phyloP scores from a whole-genome alignment of 2,329 filamentous ascomycete genomes.

The Claviceps pusilla region DNA sequence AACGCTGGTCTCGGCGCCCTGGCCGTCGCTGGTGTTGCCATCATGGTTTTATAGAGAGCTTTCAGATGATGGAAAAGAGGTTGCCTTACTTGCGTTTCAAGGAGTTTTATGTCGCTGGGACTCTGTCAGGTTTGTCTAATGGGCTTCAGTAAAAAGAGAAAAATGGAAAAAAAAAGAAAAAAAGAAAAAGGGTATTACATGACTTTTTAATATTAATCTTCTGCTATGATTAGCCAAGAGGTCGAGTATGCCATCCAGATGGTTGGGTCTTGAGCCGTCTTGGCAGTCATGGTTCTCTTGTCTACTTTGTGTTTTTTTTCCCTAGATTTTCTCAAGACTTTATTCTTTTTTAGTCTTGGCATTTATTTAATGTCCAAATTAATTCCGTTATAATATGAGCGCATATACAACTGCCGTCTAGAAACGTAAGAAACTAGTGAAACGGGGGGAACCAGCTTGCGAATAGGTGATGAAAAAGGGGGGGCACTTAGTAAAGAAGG shows the following conservation, averaged over 20 bases:
- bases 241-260: background rate
- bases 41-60: conserved; percentile 19
- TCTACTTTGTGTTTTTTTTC: background rate
- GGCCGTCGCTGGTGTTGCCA: conserved; percentile 23
- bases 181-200: background rate
- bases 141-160: background rate
- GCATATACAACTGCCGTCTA: no score
- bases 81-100: no score
- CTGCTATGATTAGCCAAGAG: background rate
- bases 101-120: no score
- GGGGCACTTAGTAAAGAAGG: no score
- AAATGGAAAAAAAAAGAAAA: background rate
- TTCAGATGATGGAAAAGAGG: background rate
- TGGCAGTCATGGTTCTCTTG: background rate
- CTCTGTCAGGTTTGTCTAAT: background rate
- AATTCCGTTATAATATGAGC: no score
- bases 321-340: background rate
- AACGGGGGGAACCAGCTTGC: no score
- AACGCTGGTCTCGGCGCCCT: conserved; percentile 22
- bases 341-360: background rate
- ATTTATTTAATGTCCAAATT: background rate
- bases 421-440: no score
- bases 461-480: background rate
- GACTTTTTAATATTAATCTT: background rate
- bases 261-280: background rate